Evolutionary conservation across 139 green algal genomes (phyloP).

Genomic region (Chlamydomonas asymmetrica): DNA sequence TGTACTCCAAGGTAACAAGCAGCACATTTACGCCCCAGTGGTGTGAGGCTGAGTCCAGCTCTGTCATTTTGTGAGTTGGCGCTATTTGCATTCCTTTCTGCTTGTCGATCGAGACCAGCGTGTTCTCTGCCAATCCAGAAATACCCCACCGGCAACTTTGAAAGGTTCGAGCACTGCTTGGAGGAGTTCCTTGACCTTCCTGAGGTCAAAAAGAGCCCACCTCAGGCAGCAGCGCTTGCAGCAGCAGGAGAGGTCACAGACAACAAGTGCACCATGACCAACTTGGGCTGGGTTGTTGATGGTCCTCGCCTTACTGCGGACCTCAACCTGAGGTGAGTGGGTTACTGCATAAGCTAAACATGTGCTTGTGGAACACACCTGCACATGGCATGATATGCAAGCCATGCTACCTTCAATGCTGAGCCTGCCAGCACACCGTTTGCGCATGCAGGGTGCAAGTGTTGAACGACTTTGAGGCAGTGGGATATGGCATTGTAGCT

Average conservation of each 20-base stretch:
- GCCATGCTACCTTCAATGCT: background rate
- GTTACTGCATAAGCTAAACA: background rate
- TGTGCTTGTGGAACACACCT: too few species aligned
- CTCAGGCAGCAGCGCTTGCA: conserved; percentile 58
- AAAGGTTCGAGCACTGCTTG: conserved; percentile 60
- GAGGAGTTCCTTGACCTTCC: conserved; percentile 43
- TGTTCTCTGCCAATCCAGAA: conserved; percentile 42
- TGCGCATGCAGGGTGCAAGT: conserved; percentile 66
- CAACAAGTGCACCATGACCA: conserved; percentile 88
- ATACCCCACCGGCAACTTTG: conserved; percentile 62
- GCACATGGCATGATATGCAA: too few species aligned
- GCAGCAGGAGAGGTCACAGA: conserved; percentile 81
- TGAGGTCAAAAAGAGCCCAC: background rate
- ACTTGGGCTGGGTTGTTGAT: conserved; percentile 83
- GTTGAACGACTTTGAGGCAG: conserved; percentile 94
- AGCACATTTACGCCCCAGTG: too few species aligned
- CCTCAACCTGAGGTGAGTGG: conserved; percentile 54
- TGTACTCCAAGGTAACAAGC: too few species aligned
- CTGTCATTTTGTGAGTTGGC: too few species aligned
- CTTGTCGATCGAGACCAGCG: too few species aligned
- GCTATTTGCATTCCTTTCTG: too few species aligned
- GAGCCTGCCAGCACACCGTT: background rate
- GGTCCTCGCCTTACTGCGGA: conserved; percentile 50
- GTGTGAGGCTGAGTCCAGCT: too few species aligned
- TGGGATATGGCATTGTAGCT: conserved; percentile 86